Base-by-base conservation (phyloP, 2,329 filamentous ascomycete species). In the Colletotrichum chrysophilum region DNA sequence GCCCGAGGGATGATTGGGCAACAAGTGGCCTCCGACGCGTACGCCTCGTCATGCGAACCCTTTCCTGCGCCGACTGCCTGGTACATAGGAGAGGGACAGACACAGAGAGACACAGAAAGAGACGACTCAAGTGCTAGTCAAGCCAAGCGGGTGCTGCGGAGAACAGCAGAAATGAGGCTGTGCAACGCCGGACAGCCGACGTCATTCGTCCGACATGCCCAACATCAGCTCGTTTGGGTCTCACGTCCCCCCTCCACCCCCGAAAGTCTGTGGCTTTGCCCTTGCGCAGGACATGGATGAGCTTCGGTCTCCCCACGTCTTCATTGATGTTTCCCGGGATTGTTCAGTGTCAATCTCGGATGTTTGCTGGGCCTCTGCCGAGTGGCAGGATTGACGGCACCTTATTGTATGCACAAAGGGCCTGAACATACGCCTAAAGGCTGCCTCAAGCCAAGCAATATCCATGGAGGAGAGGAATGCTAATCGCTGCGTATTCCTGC, bases 201-300 rank as follows among this genome's bases (percentile, higher is more conserved):
- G 75, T 76, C 75, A 77, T 77, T 76, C 75, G 73, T 69, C 73
- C 75, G 61, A 75, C 16, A 21, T 52, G 43, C 36, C 30, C 18
- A 36, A 24, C n/a, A 62, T 62, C 58, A 34, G 26, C 58, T 52
- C 13, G 32, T 60, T 55, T 68, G 52, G 38, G 30, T 60, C 56
- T 62, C 36, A 48, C 58, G 43, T 21, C 43, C 43, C 43, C 43
- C 43, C 43, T 52, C 43, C 43, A 52, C 6, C 43, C n/a, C 43
- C 43, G 43, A 52, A 60, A 65, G 48, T n/a, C 36, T 43, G 71
- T 71, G 66, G 61, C 65, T 67, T 48, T 32, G 26, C 26, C 30
- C 62, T 77, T 66, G 71, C 71, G 70, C 38, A 71, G 13, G 5
- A 36, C 36, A 70, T 52, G 70, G 70, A 73, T 61, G 43, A 43